These are phyloP conservation scores for Rhododendron ovatum DNA, from an alignment of 148 eudicot genomes.

Conservation along the genomic window DNA sequence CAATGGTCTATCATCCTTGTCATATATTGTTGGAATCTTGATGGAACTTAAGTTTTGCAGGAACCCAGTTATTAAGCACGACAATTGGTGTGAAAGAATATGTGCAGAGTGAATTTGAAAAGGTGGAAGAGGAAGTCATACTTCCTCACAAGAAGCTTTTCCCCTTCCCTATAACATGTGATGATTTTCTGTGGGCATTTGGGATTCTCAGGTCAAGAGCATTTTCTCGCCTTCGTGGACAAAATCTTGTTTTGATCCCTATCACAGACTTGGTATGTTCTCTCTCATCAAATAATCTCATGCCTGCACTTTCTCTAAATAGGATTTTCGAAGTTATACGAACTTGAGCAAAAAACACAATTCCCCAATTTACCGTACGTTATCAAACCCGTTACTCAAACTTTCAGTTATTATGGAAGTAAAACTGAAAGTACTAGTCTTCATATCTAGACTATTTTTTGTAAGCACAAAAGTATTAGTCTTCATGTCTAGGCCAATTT, in stretches of 20 bases:
- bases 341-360: background rate
- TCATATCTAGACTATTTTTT: background rate
- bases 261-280: slow-evolving; percentile 78
- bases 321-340: no score
- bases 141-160: slow-evolving; percentile 69
- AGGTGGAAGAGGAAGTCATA: slow-evolving; percentile 64
- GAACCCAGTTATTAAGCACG: slow-evolving; percentile 85
- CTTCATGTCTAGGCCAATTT: background rate
- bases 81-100: slow-evolving; percentile 84
- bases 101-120: slow-evolving; percentile 70
- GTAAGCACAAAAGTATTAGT: background rate
- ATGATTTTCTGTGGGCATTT: slow-evolving; percentile 95
- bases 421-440: background rate
- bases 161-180: slow-evolving; percentile 57
- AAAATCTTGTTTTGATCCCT: slow-evolving; percentile 84
- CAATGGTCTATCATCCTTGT: background rate
- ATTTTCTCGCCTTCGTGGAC: slow-evolving; percentile 80
- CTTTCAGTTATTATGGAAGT: background rate
- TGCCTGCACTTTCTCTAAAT: background rate
- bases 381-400: background rate
- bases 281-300: background rate
- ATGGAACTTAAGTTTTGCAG: slow-evolving; percentile 34
- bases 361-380: background rate
- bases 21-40: background rate
- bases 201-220: slow-evolving; percentile 94